Percentiles rank a stretch among this genome's conserved stretches.
Conservation (phyloP, 2,329 filamentous ascomycete species). For the Aspergillus fructus region DNA sequence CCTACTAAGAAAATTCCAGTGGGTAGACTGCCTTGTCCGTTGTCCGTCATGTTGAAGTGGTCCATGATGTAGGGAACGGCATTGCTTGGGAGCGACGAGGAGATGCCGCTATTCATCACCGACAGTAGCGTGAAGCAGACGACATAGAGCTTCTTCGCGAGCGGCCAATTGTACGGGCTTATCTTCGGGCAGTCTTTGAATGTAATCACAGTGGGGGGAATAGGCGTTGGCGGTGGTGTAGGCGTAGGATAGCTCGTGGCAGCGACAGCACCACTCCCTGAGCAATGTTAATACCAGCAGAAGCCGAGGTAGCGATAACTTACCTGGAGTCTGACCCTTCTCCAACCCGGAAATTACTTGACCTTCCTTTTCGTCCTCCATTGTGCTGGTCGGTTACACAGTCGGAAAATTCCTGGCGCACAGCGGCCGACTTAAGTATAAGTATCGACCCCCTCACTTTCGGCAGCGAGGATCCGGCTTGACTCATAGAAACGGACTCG, state of each 20-base stretch:
- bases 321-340: not conserved
- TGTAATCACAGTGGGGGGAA: constrained; percentile 19
- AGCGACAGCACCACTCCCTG: not conserved
- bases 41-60: constrained; percentile 29
- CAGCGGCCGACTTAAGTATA: constrained; percentile 2
- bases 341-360: not conserved
- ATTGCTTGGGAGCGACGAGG: constrained; percentile 40
- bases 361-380: not conserved
- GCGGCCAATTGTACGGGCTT: constrained; percentile 29
- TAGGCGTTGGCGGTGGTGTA: not conserved
- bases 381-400: not conserved
- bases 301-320: not conserved
- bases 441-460: not conserved
- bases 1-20: constrained; percentile 40
- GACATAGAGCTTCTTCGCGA: constrained; percentile 30
- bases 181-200: constrained; percentile 24
- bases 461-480: constrained; percentile 1
- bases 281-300: not conserved
- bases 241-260: not conserved
- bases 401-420: constrained; percentile 1
- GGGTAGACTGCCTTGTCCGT: constrained; percentile 32
- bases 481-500: constrained; percentile 23
- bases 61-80: constrained; percentile 37
- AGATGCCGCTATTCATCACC: constrained; percentile 40
- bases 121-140: constrained; percentile 24